Percentiles rank a stretch among this genome's conserved stretches.
phyloP scores from a whole-genome alignment of 2,329 filamentous ascomycete species.

The Leptodontidium sp. region DNA sequence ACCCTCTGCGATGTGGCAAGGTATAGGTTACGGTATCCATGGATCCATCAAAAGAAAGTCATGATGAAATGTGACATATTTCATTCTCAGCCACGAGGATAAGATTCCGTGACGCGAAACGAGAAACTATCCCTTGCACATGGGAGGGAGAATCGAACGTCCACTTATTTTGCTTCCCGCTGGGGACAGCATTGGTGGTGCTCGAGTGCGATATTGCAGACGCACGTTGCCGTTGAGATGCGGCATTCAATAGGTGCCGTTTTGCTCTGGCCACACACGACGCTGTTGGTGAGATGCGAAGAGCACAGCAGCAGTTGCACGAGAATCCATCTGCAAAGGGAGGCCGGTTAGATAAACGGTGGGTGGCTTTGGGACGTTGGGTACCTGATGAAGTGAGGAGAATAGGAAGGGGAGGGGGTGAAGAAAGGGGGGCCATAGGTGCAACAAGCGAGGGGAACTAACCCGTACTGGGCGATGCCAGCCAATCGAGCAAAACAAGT shows the following conservation, averaged over 20 bases:
- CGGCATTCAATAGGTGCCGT: conserved; percentile 21
- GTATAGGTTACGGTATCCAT: not conserved
- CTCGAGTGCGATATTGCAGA: conserved; percentile 21
- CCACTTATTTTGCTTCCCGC: not conserved
- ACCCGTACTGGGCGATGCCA: not conserved
- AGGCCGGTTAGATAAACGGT: not conserved
- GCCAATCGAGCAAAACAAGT: not conserved
- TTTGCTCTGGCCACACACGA: not conserved
- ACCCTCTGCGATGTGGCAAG: not conserved
- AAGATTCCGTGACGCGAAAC: not conserved
- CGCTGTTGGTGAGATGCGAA: not conserved
- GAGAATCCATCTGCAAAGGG: not conserved
- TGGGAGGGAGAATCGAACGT: not conserved
- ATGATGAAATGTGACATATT: conserved; percentile 18
- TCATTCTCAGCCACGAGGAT: conserved; percentile 1
- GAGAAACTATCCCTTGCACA: conserved; percentile 4
- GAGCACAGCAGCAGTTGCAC: conserved; percentile 15
- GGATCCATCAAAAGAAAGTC: conserved; percentile 5
- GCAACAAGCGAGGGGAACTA: conserved; percentile 18
- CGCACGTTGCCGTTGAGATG: conserved; percentile 21
- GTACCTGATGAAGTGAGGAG: not conserved
- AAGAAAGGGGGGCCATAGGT: not conserved
- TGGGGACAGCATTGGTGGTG: conserved; percentile 11
- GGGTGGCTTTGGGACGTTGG: conserved; percentile 8
- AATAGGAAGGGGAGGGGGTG: not conserved